Conservation (phyloP, 179 eudicot species). For the Pouteria campechiana region DNA sequence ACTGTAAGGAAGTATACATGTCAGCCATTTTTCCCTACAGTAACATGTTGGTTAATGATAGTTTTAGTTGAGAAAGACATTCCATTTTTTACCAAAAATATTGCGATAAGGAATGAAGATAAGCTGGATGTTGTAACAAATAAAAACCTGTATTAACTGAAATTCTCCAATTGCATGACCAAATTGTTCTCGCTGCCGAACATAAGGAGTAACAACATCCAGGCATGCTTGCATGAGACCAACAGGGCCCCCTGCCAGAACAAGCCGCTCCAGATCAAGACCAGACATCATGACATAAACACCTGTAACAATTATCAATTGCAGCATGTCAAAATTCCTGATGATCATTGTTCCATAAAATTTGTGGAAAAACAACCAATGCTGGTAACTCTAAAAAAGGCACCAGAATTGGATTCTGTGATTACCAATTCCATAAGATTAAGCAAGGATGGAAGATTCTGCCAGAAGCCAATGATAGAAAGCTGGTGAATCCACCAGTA, state of each 20-base stretch:
- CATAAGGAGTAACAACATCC: conserved; percentile 87
- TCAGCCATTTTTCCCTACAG: conserved; percentile 94
- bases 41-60: conserved; percentile 1
- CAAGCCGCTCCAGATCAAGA: conserved; percentile 90
- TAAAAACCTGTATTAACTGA: conserved; percentile 81
- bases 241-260: conserved; percentile 81
- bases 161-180: conserved; percentile 94
- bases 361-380: too few species aligned
- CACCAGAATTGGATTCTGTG: too few species aligned
- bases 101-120: background rate
- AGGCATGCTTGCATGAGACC: conserved; percentile 97
- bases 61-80: background rate
- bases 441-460: too few species aligned
- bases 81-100: background rate
- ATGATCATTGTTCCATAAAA: too few species aligned
- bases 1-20: conserved; percentile 90
- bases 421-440: too few species aligned
- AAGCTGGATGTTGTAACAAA: too few species aligned
- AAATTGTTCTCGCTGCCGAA: conserved; percentile 89
- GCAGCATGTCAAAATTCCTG: too few species aligned
- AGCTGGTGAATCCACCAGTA: too few species aligned
- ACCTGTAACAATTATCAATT: conserved; percentile 50
- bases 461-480: too few species aligned
- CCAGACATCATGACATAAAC: conserved; percentile 99
- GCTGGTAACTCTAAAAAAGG: too few species aligned